phyloP scores from a whole-genome alignment of 257 asterid genomes.

The Marsdenia floribunda region DNA sequence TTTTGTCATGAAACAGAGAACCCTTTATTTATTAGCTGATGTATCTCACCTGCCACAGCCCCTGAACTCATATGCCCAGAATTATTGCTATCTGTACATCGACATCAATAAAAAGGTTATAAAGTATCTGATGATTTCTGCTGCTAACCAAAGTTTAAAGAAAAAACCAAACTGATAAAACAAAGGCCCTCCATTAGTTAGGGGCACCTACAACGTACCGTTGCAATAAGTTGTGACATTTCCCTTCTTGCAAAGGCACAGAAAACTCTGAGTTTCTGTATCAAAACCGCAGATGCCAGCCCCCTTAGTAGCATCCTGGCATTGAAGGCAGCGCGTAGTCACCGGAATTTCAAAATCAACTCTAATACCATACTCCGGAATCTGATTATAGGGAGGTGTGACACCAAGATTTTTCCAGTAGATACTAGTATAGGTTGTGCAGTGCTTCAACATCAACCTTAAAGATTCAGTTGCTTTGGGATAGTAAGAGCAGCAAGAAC shows the following conservation, averaged over 20 bases:
- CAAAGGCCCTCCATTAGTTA: no score
- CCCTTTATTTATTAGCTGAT: neutral
- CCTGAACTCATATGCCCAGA: conserved; percentile 38
- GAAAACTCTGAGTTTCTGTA: conserved; percentile 48
- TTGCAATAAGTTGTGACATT: conserved; percentile 62
- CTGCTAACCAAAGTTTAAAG: no score
- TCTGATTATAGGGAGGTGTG: conserved; percentile 56
- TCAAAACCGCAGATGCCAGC: conserved; percentile 81
- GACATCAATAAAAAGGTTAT: neutral
- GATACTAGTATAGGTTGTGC: conserved; percentile 58
- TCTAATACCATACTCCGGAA: conserved; percentile 78
- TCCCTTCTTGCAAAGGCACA: conserved; percentile 72
- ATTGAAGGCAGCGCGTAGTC: conserved; percentile 54
- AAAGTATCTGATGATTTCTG: neutral
- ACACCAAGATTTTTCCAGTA: conserved; percentile 76
- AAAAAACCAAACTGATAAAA: neutral
- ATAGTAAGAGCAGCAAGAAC: conserved; percentile 78
- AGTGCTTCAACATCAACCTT: conserved; percentile 75
- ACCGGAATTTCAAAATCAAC: conserved; percentile 87
- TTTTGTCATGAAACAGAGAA: neutral
- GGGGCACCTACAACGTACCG: conserved; percentile 29
- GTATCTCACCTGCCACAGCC: conserved; percentile 58
- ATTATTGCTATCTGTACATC: conserved; percentile 33
- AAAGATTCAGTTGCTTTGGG: conserved; percentile 81
- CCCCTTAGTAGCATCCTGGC: conserved; percentile 56